phyloP scores from a whole-genome alignment of 768 basidiomycete species.

The Coprinopsis cinerea region DNA sequence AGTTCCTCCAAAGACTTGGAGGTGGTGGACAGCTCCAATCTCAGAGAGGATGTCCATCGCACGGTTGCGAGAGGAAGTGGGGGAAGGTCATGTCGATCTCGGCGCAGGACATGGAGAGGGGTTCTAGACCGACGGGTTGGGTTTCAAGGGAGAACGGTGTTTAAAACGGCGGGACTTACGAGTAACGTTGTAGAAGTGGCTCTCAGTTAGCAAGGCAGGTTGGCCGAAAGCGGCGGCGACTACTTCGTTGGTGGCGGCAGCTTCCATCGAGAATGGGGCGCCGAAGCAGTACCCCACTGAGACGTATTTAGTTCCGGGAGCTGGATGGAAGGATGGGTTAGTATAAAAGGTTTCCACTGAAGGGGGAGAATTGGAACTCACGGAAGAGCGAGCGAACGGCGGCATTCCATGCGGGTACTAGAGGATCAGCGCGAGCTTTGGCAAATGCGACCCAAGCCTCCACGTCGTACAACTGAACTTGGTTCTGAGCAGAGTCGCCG shows the following conservation, averaged over 20 bases:
- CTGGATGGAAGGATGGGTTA: too few relatives aligned
- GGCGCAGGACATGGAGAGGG: conserved; percentile 49
- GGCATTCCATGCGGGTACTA: conserved; percentile 45
- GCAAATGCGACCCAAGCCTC: conserved; percentile 36
- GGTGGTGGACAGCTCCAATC: conserved; percentile 46
- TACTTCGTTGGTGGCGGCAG: conserved; percentile 39
- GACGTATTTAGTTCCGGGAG: conserved; percentile 30
- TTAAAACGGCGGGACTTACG: conserved; percentile 29
- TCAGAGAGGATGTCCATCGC: conserved; percentile 52
- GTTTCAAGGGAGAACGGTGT: not conserved
- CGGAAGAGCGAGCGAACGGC: conserved; percentile 46
- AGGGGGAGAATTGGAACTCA: not conserved
- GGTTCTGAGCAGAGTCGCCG: conserved; percentile 41
- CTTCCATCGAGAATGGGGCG: conserved; percentile 43
- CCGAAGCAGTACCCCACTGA: conserved; percentile 56
- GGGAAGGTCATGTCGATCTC: conserved; percentile 52
- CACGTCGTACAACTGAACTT: conserved; percentile 27
- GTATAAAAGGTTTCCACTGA: not conserved
- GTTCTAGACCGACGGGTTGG: conserved; percentile 29
- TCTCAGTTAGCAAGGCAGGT: conserved; percentile 43
- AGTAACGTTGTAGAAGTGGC: too few relatives aligned
- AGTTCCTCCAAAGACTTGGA: conserved; percentile 50
- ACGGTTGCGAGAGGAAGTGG: conserved; percentile 39
- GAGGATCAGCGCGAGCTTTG: conserved; percentile 30
- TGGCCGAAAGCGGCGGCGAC: conserved; percentile 51